Conservation (phyloP, 805 yeast genomes). For the Lipomyces orientalis region DNA sequence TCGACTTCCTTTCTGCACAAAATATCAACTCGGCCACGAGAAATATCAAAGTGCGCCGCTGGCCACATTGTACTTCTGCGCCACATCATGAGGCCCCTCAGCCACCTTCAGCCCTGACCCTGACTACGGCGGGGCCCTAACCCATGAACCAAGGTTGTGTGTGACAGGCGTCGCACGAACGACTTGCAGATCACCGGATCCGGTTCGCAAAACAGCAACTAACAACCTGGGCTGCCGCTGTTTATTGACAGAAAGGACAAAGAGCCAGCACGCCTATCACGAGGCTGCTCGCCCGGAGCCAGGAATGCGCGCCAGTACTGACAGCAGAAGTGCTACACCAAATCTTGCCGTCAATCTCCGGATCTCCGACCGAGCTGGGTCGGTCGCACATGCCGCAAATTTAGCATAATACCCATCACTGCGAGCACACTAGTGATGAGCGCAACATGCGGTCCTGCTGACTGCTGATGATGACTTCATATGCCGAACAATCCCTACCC, state of each 20-base stretch:
- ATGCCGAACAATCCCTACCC: background rate
- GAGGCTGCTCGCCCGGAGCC: too few relatives aligned
- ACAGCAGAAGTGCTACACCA: background rate
- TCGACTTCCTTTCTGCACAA: too few relatives aligned
- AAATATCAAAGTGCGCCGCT: background rate
- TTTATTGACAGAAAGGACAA: too few relatives aligned
- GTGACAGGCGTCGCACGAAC: background rate
- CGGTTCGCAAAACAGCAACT: background rate
- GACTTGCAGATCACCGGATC: background rate
- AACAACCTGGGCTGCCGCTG: background rate
- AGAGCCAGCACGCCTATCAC: too few relatives aligned
- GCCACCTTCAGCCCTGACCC: background rate
- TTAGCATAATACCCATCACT: too few relatives aligned
- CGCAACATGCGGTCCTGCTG: background rate
- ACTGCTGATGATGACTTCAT: background rate
- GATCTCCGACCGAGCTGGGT: background rate
- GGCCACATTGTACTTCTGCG: background rate
- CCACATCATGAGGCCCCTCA: background rate
- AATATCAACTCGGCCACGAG: too few relatives aligned
- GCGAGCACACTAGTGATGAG: too few relatives aligned
- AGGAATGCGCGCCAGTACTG: too few relatives aligned
- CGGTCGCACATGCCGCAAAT: background rate
- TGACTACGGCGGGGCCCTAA: too few relatives aligned
- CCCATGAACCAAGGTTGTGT: background rate
- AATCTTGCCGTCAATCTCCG: background rate